Evolutionary conservation across 148 eudicot species (phyloP), one percentile per base, ranked within the genome.

Genomic region (Chenopodium formosanum): DNA sequence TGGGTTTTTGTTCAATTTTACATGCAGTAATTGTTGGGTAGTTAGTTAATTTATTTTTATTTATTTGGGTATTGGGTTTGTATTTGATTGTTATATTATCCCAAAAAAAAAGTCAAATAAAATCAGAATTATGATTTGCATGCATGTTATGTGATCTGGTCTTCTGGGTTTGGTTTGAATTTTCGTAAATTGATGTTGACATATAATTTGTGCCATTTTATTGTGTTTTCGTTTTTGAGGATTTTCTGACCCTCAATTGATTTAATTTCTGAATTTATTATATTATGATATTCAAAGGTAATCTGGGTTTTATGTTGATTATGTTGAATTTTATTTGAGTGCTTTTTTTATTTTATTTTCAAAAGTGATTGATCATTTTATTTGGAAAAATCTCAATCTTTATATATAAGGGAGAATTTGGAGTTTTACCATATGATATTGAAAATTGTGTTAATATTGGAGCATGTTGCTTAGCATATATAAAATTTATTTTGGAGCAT

Each of bases 121-220:
- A 10, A 47, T 47, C 9, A 22, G 13, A 48, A n/a, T 48, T 48
- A 23, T 47, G 31, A 73, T 73, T 73, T 73, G 37, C 0, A 22
- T 73, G 60, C 22, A n/a, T 73, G 17, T 48, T 73, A n/a, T 72
- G 29, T 40, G 75, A 72, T 72, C 17, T 72, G 75, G 16, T 44
- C 13, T 47, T 73, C 4, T 8, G 12, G 40, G 23, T 73, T 73
- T 9, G 58, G 17, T 47, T 73, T 73, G 76, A 73, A 47, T 48
- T 20, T 46, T 46, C 48, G 1, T 73, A 48, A 4, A 73, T 73
- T 23, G 76, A 73, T 73, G 60, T 47, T 73, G 76, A 73, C 32
- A 12, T 20, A 47, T 47, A 19, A 47, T 1, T 13, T 5, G 12
- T 47, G 9, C 1, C 17, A n/a, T 9, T 47, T 47, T 47, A 12